These are phyloP conservation scores for Oryza meridionalis DNA, from an alignment of 176 grass and related monocot genomes.

Conservation along the genomic window DNA sequence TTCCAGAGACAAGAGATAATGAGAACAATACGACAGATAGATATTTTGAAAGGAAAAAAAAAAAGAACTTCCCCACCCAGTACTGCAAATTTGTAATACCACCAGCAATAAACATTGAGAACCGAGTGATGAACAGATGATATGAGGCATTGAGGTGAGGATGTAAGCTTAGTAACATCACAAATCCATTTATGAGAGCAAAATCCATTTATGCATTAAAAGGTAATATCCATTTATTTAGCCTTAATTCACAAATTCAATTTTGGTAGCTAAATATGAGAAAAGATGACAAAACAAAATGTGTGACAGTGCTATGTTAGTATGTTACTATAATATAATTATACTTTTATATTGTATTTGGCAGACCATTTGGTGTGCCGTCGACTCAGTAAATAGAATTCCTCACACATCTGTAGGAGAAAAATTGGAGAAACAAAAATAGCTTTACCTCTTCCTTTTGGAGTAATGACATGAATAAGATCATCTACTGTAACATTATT, in stretches of 20 bases:
- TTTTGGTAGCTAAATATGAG: neutral
- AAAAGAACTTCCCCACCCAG: neutral
- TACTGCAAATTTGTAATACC: neutral
- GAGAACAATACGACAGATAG: neutral
- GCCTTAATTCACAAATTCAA: neutral
- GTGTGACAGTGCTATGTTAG: neutral
- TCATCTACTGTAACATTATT: constrained; percentile 96
- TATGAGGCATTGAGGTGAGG: neutral
- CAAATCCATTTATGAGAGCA: neutral
- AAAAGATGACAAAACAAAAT: neutral
- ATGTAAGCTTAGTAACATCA: neutral
- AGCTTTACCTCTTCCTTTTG: constrained; percentile 84
- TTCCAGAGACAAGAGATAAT: constrained; percentile 38
- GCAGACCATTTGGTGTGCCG: neutral
- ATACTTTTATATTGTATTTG: neutral
- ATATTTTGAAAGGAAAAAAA: neutral
- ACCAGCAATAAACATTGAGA: neutral
- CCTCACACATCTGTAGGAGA: constrained; percentile 9
- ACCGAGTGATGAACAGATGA: neutral
- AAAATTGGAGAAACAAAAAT: constrained; percentile 29
- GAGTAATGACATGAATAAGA: constrained; percentile 96
- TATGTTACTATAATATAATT: neutral
- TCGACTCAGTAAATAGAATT: constrained; percentile 18
- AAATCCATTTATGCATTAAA: neutral
- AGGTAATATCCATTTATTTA: neutral